phyloP scores from a whole-genome alignment of 345 rosid species.

The Arabidopsis suecica region DNA sequence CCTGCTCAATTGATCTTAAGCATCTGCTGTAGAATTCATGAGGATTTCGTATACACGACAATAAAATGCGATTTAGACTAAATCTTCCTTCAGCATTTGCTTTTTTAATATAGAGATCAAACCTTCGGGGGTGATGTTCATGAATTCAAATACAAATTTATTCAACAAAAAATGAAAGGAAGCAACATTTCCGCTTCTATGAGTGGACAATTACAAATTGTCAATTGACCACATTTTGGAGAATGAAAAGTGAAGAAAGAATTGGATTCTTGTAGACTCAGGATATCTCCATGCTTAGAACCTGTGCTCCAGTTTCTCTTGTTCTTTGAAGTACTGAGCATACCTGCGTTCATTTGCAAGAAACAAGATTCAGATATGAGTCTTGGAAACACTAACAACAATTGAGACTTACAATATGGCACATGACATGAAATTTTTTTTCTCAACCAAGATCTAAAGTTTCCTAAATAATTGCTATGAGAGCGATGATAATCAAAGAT shows the following conservation, averaged over 20 bases:
- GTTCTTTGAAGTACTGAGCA: constrained; percentile 44
- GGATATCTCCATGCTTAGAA: constrained; percentile 22
- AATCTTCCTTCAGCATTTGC: background rate
- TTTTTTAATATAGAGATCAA: background rate
- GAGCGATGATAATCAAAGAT: constrained; percentile 11
- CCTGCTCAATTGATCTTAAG: background rate
- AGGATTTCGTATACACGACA: background rate
- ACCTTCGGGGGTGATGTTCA: background rate
- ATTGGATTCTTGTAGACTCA: constrained; percentile 15
- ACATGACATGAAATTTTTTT: background rate
- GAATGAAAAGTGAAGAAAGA: constrained; percentile 24
- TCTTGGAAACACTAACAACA: background rate
- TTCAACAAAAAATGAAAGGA: constrained; percentile 30
- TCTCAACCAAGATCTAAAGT: background rate
- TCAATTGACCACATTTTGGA: background rate
- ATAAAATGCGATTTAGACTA: background rate
- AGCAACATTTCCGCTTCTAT: constrained; percentile 28
- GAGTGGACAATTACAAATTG: background rate
- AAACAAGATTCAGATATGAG: background rate
- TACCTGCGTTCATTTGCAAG: constrained; percentile 30
- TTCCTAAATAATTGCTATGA: background rate
- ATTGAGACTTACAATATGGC: background rate
- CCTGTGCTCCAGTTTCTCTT: constrained; percentile 44
- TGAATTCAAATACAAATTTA: constrained; percentile 10
- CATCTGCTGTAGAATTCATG: background rate